Conservation (phyloP, 2,329 filamentous ascomycete species). For the Xylariomycetidae sp. region DNA sequence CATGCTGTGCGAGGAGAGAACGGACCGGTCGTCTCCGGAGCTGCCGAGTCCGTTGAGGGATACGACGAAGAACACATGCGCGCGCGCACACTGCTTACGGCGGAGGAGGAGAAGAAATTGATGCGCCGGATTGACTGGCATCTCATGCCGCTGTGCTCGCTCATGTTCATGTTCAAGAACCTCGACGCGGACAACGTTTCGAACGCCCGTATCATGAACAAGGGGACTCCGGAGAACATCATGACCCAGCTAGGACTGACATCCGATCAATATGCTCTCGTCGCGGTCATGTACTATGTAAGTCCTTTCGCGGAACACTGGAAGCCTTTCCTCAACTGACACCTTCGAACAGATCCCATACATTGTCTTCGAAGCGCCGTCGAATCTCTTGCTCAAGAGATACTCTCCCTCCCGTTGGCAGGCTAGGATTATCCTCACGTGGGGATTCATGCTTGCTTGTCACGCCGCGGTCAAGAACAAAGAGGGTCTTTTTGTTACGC, state of each 20-base stretch:
- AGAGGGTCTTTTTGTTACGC: slow-evolving; percentile 28
- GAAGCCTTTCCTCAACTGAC: not conserved
- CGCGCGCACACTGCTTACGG: slow-evolving; percentile 21
- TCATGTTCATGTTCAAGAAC: slow-evolving; percentile 35
- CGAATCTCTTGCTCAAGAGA: slow-evolving; percentile 31
- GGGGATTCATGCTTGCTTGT: slow-evolving; percentile 28
- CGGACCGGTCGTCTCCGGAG: not conserved
- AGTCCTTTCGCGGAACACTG: slow-evolving; percentile 1
- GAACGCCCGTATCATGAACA: slow-evolving; percentile 37
- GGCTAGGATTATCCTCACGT: slow-evolving; percentile 34
- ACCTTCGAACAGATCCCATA: slow-evolving; percentile 25
- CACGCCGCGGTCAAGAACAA: slow-evolving; percentile 30
- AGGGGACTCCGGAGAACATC: slow-evolving; percentile 32
- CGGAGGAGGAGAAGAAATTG: slow-evolving; percentile 38
- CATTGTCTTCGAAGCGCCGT: slow-evolving; percentile 32
- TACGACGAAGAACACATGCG: slow-evolving; percentile 23
- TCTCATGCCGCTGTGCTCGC: slow-evolving; percentile 33
- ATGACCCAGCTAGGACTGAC: slow-evolving; percentile 34
- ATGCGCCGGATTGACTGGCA: slow-evolving; percentile 36
- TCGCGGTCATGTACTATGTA: slow-evolving; percentile 34
- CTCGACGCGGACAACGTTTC: slow-evolving; percentile 32
- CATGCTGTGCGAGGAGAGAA: not conserved
- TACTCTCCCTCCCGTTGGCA: slow-evolving; percentile 34
- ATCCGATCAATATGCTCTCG: slow-evolving; percentile 33
- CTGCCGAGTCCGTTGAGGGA: slow-evolving; percentile 14